Evolutionary conservation across 108 stramenopile genomes (phyloP).

Genomic region (Cyclotella kingstonii): DNA sequence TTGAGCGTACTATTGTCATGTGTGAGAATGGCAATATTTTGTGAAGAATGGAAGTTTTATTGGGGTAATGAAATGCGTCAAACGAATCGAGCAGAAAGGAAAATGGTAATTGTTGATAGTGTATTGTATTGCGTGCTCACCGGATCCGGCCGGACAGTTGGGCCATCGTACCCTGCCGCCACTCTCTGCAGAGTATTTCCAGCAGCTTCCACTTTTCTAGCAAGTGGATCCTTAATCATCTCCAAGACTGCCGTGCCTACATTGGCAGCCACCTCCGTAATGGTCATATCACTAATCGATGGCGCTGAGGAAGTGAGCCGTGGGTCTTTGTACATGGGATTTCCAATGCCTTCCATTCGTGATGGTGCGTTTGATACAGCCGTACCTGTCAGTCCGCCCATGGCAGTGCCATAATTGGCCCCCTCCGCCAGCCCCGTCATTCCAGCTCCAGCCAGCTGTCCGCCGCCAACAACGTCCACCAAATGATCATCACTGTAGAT

Average conservation of each 20-base stretch:
- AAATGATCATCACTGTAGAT: constrained; percentile 87
- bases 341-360: constrained; percentile 86
- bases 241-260: constrained; percentile 70
- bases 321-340: constrained; percentile 87
- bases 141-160: constrained; percentile 51
- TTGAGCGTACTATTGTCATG: constrained; percentile 52
- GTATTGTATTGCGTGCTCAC: no score
- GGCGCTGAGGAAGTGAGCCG: constrained; percentile 30
- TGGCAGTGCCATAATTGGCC: constrained; percentile 32
- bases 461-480: no score
- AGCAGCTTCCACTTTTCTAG: constrained; percentile 42
- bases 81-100: not conserved
- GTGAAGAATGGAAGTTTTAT: no score
- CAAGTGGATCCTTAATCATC: constrained; percentile 89
- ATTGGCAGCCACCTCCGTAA: constrained; percentile 46
- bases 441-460: constrained; percentile 15
- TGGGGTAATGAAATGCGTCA: constrained; percentile 1
- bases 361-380: no score
- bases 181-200: not conserved
- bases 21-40: no score
- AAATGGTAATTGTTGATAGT: no score
- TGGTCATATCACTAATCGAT: constrained; percentile 10
- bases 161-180: constrained; percentile 41
- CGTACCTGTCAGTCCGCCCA: constrained; percentile 28
- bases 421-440: constrained; percentile 22